Base-by-base conservation (phyloP, 495 filamentous ascomycete genomes). In the Penicillium lagena region DNA sequence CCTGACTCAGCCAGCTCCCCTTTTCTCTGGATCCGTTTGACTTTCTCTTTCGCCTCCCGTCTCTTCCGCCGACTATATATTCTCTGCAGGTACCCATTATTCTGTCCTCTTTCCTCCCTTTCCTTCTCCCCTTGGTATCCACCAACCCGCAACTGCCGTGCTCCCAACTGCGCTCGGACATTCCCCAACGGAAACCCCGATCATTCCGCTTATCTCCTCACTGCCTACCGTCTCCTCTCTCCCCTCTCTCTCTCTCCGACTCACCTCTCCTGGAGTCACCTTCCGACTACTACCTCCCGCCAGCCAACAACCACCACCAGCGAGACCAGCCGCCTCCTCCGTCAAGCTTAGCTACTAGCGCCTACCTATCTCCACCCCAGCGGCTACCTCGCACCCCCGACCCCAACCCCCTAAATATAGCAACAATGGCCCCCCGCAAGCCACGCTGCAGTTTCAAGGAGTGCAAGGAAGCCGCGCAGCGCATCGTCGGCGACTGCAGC, bases 401-500 rank as follows among this genome's bases (percentile, higher is more conserved):
- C 29, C 14, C 47, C 43, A 42, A 12, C 40, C 22, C 29, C 38
- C 35, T 37, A 22, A 10, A 47, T 46, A 39, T 48, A 42, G 49
- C 55, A 40, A 56, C 52, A 61, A 80, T 70, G 66, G 71, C 86
- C 50, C 76, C 82, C 48, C 87, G 85, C 70, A 95, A 89, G 78
- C 81, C 85, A 51, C 79, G 83, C 46, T 98, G 93, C 76, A 82
- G 78, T 49, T 88, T 84, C 75, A 89, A 88, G 70, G 83, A 87
- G 49, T 98, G 93, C 80, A 88, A 78, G 62, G 79, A 83, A 49
- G 76, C 78, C 29, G 89, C 90, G 15, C 89, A 94, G 63, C 80
- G 86, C 43, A 96, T 97, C 59, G 86, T 95, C 35, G 94, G 94
- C 9, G 93, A 97, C 68, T 98, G 93, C 72, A 84, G 80, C 42